Evolutionary conservation across 75 land plant species (phyloP).

Genomic region (Adiantum capillusveneris): DNA sequence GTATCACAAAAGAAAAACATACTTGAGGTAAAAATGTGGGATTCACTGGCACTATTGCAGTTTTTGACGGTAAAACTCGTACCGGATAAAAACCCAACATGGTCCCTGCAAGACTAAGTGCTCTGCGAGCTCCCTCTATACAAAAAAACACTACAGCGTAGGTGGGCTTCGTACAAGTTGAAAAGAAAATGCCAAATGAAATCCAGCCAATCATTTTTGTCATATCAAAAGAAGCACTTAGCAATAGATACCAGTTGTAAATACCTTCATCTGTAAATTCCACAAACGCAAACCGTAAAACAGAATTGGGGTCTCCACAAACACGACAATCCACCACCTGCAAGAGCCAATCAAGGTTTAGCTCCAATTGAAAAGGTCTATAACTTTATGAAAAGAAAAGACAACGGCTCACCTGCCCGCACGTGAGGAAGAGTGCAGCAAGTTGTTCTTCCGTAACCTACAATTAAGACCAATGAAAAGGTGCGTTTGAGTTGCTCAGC

Average conservation of each 20-base stretch:
- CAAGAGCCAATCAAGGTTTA: not conserved
- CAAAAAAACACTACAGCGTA: no score
- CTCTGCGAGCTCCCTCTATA: conserved; percentile 37
- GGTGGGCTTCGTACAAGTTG: no score
- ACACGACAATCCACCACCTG: conserved; percentile 64
- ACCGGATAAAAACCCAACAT: conserved; percentile 45
- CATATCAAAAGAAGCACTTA: not conserved
- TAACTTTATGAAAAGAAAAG: not conserved
- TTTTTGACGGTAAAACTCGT: conserved; percentile 43
- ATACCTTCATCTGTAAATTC: conserved; percentile 47
- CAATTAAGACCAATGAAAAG: not conserved
- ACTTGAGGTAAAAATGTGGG: conserved; percentile 43
- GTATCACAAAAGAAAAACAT: not conserved
- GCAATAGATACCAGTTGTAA: not conserved
- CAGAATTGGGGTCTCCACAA: conserved; percentile 65
- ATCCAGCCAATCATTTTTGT: no score
- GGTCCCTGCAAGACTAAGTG: conserved; percentile 35
- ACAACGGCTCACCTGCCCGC: conserved; percentile 33
- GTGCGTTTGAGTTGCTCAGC: not conserved
- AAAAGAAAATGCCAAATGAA: no score
- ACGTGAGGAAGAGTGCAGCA: conserved; percentile 35
- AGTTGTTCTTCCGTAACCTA: conserved; percentile 51
- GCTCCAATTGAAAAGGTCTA: no score
- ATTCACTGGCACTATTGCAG: conserved; percentile 45
- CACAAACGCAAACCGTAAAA: conserved; percentile 46